Base-by-base conservation (phyloP, 768 basidiomycete genomes). In the Lentinula lateritia region DNA sequence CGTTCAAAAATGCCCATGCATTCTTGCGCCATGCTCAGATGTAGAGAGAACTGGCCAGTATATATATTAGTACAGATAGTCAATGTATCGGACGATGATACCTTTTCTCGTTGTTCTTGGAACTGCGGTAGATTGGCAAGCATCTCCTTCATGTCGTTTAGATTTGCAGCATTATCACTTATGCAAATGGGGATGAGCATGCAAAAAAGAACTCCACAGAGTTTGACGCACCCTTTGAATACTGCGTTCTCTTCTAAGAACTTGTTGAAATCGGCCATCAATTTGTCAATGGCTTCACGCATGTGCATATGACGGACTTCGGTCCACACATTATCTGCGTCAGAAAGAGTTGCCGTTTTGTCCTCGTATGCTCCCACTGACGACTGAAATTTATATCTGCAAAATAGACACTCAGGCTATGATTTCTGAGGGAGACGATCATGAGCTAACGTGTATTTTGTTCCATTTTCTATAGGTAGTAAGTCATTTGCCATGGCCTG, bases 91-190 rank as follows among this genome's bases (percentile, higher is more conserved):
- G 43, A 4, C 45, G 23, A 52, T 36, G 16, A 35, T 12, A 90
- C 94, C 85, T 94, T 95, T 72, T 99, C 95, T 61, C 96, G 84
- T 66, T 93, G 91, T 65, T 97, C 95, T 74, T 95, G 92, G 67
- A 91, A 97, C 73, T 97, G 93, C 1, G 95, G 95, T 63, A 99
- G 72, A 69, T 80, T 93, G 36, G 97, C 97, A 38, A 99, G 80
- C 96, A 98, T 97, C 69, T 99, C 97, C 74, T 97, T 98, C 92
- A 99, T 95, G 74, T 98, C 96, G 68, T 95, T 96, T 52, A 99
- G 72, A 67, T 85, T 95, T 52, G 92, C 90, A 8, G 90, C 92
- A 48, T 89, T 52, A 34, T 92, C 86, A 32, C 90, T 89, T 61
- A 28, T 61, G 54, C 57, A 39, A 32, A 53, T 60, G 66, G 20